These are phyloP conservation scores for Xylariaceae sp. DNA, from an alignment of 2,329 filamentous ascomycete genomes.

Conservation along the genomic window DNA sequence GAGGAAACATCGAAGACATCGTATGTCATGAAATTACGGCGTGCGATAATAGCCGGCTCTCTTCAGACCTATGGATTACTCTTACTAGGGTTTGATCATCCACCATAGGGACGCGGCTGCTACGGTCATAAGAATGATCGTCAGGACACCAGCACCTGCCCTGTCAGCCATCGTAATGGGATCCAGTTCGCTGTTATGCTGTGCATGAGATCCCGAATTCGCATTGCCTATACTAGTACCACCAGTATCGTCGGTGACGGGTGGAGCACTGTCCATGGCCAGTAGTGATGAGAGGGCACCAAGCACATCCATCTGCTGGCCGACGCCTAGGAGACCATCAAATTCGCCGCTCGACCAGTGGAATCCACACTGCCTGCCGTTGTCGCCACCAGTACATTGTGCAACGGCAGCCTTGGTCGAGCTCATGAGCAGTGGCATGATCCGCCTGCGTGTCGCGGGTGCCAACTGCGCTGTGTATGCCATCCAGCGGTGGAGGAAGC, in stretches of 20 bases:
- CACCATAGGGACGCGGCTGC: constrained; percentile 20
- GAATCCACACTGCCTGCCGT: too few relatives aligned
- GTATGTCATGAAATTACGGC: too few relatives aligned
- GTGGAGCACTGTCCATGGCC: constrained; percentile 29
- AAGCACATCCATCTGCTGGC: constrained; percentile 46
- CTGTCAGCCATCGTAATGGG: constrained; percentile 25
- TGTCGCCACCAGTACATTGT: too few relatives aligned
- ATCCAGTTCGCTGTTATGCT: constrained; percentile 25
- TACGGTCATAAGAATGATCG: constrained; percentile 20
- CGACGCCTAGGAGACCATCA: constrained; percentile 40
- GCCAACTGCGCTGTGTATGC: constrained; percentile 33
- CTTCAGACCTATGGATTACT: too few relatives aligned
- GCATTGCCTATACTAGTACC: too few relatives aligned
- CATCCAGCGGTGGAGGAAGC: constrained; percentile 50
- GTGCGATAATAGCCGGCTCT: too few relatives aligned
- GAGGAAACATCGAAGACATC: too few relatives aligned
- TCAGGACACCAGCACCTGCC: constrained; percentile 28
- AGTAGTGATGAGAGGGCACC: constrained; percentile 42
- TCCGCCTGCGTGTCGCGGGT: too few relatives aligned
- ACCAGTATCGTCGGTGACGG: constrained; percentile 37
- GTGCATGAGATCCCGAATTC: too few relatives aligned
- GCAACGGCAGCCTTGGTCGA: too few relatives aligned
- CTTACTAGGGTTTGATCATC: constrained; percentile 16
- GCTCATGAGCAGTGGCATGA: too few relatives aligned
- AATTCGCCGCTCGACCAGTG: too few relatives aligned